phyloP scores from a whole-genome alignment of 768 basidiomycete species.

The Scleroderma citrinum region DNA sequence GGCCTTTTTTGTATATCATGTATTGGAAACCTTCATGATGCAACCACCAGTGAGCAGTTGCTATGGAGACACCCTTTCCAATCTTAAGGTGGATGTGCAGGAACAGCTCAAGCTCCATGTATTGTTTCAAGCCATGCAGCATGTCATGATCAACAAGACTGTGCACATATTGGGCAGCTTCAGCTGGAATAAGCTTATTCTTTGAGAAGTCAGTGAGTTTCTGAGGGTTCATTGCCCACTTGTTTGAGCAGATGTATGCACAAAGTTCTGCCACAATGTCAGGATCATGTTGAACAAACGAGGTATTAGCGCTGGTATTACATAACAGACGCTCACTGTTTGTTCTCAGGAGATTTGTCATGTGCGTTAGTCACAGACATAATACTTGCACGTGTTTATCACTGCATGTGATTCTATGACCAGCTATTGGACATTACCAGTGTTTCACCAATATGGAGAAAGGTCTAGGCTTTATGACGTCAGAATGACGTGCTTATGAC shows the following conservation, averaged over 20 bases:
- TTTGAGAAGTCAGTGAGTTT: constrained; percentile 25
- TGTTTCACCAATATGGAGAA: too few relatives aligned
- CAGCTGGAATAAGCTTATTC: constrained; percentile 20
- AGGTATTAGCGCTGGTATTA: too few relatives aligned
- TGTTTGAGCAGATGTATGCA: constrained; percentile 10
- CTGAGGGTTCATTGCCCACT: constrained; percentile 25
- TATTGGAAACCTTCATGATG: constrained; percentile 20
- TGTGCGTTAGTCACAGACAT: too few relatives aligned
- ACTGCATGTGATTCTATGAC: too few relatives aligned
- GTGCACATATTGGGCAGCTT: constrained; percentile 24
- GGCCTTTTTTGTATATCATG: constrained; percentile 24
- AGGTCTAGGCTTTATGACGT: too few relatives aligned
- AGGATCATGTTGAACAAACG: too few relatives aligned
- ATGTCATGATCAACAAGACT: not conserved
- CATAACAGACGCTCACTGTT: too few relatives aligned
- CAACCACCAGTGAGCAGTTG: not conserved
- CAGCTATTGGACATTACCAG: too few relatives aligned
- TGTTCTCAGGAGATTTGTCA: too few relatives aligned
- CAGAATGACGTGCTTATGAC: too few relatives aligned
- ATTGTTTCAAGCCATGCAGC: not conserved
- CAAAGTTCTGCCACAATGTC: not conserved
- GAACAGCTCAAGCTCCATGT: constrained; percentile 1
- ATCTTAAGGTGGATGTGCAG: not conserved
- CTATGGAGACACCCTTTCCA: not conserved
- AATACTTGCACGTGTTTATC: too few relatives aligned